Percentiles rank a stretch among this genome's conserved stretches.
phyloP scores from a whole-genome alignment of 139 green algal genomes.

The Pseudopediastrum boryanum region DNA sequence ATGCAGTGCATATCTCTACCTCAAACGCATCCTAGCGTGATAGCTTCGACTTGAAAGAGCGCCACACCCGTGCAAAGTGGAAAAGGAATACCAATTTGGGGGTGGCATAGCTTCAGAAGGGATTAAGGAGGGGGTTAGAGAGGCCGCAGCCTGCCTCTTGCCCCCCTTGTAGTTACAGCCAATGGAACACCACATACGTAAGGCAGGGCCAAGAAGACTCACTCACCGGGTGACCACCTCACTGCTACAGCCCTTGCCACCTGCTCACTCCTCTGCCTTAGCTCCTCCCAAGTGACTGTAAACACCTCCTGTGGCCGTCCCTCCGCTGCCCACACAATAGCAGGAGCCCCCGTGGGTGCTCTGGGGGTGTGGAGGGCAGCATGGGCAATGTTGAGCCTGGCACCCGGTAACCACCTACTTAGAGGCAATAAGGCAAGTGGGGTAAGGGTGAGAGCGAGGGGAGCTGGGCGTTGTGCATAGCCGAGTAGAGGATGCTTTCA shows the following conservation, averaged over 20 bases:
- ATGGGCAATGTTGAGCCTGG: constrained; percentile 82
- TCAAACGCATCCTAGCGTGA: no score
- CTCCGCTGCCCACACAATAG: constrained; percentile 80
- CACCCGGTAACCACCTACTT: constrained; percentile 77
- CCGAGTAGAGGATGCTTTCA: not conserved
- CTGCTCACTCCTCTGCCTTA: constrained; percentile 1
- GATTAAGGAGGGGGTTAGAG: not conserved
- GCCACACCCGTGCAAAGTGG: not conserved
- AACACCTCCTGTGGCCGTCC: constrained; percentile 45
- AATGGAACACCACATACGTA: not conserved
- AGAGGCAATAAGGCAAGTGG: constrained; percentile 35
- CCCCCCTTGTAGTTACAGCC: not conserved
- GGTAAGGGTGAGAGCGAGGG: not conserved
- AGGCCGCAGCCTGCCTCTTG: not conserved
- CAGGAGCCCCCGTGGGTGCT: constrained; percentile 13
- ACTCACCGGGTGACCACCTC: constrained; percentile 53
- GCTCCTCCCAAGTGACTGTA: constrained; percentile 33
- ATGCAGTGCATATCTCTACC: no score
- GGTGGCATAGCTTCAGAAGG: not conserved
- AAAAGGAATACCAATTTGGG: not conserved
- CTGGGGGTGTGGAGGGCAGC: constrained; percentile 48
- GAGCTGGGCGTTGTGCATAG: not conserved
- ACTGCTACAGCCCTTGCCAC: constrained; percentile 8
- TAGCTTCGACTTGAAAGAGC: no score
- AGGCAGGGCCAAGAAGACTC: not conserved